These are phyloP conservation scores for Puccinia polysora DNA, from an alignment of 1,284 basidiomycete genomes.

Conservation along the genomic window DNA sequence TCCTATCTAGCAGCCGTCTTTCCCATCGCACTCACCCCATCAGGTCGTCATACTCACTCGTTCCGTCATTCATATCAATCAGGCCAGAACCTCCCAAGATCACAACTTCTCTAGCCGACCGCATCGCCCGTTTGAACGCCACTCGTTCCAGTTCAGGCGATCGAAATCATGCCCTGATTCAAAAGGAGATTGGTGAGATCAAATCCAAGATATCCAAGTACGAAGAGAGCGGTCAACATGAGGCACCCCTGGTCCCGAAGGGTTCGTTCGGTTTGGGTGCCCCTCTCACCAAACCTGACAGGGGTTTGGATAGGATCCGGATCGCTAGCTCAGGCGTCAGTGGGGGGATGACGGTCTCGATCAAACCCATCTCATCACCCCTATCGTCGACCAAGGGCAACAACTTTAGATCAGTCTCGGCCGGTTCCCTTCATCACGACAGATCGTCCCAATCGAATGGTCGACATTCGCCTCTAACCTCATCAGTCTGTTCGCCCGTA, in stretches of 20 bases:
- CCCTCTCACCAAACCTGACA: constrained; percentile 5
- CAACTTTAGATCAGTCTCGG: not conserved
- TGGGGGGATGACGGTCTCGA: not conserved
- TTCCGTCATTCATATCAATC: not conserved
- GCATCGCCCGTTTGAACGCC: constrained; percentile 24
- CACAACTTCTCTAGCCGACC: constrained; percentile 30
- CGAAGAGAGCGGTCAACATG: constrained; percentile 23
- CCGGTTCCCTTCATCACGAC: not conserved
- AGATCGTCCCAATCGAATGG: not conserved
- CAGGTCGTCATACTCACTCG: not conserved
- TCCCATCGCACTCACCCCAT: not conserved
- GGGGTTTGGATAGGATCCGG: constrained; percentile 28
- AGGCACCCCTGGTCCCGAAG: constrained; percentile 29
- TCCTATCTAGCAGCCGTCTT: too few species aligned
- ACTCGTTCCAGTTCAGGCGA: not conserved
- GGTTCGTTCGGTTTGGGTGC: constrained; percentile 33
- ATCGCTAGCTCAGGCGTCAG: constrained; percentile 39
- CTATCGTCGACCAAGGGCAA: not conserved
- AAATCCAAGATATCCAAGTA: constrained; percentile 42
- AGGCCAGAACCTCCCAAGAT: constrained; percentile 42
- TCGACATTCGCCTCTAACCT: not conserved
- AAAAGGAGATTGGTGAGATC: constrained; percentile 24
- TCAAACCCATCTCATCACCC: not conserved
- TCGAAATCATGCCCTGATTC: not conserved
- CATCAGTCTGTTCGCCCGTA: not conserved